A percentile compares a stretch with the other conserved stretches of the same genome.
phyloP scores from a whole-genome alignment of 2,329 filamentous ascomycete species.

The Elsinoe perseae region DNA sequence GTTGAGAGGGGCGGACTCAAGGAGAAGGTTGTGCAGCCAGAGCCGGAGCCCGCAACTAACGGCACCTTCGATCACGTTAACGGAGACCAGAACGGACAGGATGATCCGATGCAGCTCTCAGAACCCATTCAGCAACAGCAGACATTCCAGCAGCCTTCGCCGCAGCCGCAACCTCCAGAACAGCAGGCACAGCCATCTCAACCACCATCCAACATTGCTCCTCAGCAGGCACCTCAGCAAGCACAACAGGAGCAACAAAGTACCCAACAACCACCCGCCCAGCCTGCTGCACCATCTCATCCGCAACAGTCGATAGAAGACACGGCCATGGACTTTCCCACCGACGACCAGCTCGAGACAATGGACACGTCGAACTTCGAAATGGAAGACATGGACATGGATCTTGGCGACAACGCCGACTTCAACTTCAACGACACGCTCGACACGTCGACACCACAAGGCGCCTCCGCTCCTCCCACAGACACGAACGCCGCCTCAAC shows the following conservation, averaged over 20 bases:
- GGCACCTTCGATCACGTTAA: slow-evolving; percentile 60
- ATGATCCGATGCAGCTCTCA: not conserved
- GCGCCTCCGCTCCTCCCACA: not conserved
- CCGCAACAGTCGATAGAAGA: slow-evolving; percentile 14
- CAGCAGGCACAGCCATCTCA: not conserved
- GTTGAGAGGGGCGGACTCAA: slow-evolving; percentile 32
- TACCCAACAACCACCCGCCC: not conserved
- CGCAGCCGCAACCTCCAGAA: not conserved
- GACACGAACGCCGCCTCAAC: not conserved
- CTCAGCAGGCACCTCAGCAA: not conserved
- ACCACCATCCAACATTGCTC: not conserved
- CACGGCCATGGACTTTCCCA: slow-evolving; percentile 14
- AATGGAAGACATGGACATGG: slow-evolving; percentile 19
- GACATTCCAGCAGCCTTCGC: not conserved
- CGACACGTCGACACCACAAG: slow-evolving; percentile 1
- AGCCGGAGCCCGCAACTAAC: slow-evolving; percentile 43
- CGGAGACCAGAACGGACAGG: slow-evolving; percentile 47
- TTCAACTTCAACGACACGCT: slow-evolving; percentile 15
- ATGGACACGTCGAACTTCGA: slow-evolving; percentile 19
- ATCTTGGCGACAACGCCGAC: slow-evolving; percentile 15
- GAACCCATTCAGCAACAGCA: not conserved
- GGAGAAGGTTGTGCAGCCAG: slow-evolving; percentile 21
- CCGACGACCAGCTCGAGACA: slow-evolving; percentile 17
- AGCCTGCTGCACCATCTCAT: not conserved
- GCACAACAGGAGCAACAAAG: slow-evolving; percentile 3